A percentile compares a stretch with the other conserved stretches of the same genome.
These are phyloP conservation scores for Cucurbita pepo DNA, from an alignment of 306 rosid genomes.

Conservation along the genomic window DNA sequence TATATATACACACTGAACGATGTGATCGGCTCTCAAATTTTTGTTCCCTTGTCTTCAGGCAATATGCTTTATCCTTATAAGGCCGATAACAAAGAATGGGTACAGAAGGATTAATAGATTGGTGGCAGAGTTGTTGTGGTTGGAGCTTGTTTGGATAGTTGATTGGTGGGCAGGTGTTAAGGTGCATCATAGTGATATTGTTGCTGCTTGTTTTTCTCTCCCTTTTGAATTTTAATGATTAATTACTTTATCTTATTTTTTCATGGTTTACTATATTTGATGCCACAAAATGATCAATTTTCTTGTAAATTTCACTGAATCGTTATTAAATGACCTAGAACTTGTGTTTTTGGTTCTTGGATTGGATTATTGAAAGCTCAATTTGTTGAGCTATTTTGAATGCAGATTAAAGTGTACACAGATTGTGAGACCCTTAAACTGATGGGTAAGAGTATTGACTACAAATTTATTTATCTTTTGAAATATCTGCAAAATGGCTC, in stretches of 20 bases:
- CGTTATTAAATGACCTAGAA: background rate
- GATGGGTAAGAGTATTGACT: conserved; percentile 53
- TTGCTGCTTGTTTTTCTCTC: background rate
- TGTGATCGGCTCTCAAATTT: background rate
- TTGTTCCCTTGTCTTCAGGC: background rate
- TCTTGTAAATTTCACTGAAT: background rate
- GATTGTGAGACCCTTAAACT: conserved; percentile 49
- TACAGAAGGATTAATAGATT: conserved; percentile 11
- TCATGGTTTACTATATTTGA: too few relatives aligned
- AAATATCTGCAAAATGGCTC: background rate
- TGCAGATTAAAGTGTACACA: conserved; percentile 60
- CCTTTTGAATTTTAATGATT: background rate
- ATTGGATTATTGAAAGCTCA: conserved; percentile 8
- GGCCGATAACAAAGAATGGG: conserved; percentile 7
- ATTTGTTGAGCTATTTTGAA: conserved; percentile 13
- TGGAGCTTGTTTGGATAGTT: conserved; percentile 12
- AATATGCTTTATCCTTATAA: conserved; percentile 1
- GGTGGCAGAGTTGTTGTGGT: conserved; percentile 10
- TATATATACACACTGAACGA: background rate
- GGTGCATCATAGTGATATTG: background rate
- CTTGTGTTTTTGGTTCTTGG: background rate
- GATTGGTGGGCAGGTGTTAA: conserved; percentile 16
- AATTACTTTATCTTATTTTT: background rate
- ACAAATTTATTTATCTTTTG: background rate
- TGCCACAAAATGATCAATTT: background rate